Evolutionary conservation across 2,329 filamentous ascomycete genomes (phyloP), one percentile per base, ranked within the genome.

Genomic region (Tolypocladium endophyticum): DNA sequence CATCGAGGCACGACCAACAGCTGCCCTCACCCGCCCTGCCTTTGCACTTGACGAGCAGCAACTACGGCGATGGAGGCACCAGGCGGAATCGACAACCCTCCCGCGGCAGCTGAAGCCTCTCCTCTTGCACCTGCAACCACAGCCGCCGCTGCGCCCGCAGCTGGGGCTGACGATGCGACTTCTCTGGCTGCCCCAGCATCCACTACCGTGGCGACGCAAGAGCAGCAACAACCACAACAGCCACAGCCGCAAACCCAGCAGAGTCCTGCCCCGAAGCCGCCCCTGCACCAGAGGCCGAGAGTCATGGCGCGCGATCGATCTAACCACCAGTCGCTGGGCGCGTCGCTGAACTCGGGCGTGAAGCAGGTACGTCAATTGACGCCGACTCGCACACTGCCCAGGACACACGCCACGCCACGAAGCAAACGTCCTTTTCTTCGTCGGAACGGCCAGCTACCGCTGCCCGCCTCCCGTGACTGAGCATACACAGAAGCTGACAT

Each of bases 301-400:
- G 59, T 65, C 43, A 63, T 68, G 57, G 71, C 70, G 56, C 81
- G 83, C 67, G 83, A 87, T 69, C 72, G 73, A 57, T 84, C 75
- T 68, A 85, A 85, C 68, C 71, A 81, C 64, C 84, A 88, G 74
- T 89, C 89, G 62, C 81, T 92, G 58, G 88, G 88, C 62, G 73
- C 75, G 55, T 78, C 79, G 41, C 79, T 89, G 55, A 85, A 91
- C 69, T 77, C 76, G 59, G 77, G 78, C 62, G 82, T 92, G 63
- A 90, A 90, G 72, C 78, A 89, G 81, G 88, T 90, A 79, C 70
- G 77, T 58, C 23, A 11, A 52, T n/a, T 4, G 28, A 28, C 28
- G 28, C 28, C 47, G 28, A 35, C 28, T 16, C 50, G 4, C 23
- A n/a, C 41, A 12, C 57, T 61, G 69, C 43, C 23, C 6, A 33